Conservation (phyloP, 371 early-diverging fungal species). For the Encephalitozoon hellem region DNA sequence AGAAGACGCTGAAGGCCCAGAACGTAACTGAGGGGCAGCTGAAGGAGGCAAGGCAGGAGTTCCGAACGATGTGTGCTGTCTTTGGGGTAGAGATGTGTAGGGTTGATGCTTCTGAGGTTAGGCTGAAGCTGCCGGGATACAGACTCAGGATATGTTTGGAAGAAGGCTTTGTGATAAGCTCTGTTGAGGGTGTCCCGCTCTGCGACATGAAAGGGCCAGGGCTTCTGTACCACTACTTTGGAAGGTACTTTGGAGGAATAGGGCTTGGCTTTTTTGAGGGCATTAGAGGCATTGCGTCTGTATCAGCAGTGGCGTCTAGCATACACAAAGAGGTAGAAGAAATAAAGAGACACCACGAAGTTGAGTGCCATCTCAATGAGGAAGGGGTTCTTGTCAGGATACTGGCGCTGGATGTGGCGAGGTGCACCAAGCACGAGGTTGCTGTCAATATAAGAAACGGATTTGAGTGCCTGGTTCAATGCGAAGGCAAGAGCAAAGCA, state of each 20-base stretch:
- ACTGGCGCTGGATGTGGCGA: neutral
- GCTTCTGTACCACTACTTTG: neutral
- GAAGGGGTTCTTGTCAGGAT: neutral
- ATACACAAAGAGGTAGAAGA: neutral
- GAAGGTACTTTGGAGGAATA: neutral
- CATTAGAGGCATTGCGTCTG: neutral
- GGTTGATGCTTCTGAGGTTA: neutral
- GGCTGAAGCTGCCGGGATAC: neutral
- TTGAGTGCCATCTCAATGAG: neutral
- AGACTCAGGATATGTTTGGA: neutral
- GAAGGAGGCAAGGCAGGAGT: slow-evolving; percentile 11
- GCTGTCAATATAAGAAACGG: neutral
- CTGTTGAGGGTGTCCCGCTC: neutral
- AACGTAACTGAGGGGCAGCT: slow-evolving; percentile 16
- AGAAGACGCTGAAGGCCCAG: neutral
- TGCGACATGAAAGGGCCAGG: neutral
- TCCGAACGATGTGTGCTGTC: neutral
- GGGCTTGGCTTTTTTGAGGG: neutral
- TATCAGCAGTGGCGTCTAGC: neutral
- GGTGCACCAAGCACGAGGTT: neutral
- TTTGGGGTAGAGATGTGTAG: neutral
- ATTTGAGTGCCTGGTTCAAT: neutral
- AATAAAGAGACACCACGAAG: neutral
- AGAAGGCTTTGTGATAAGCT: neutral
- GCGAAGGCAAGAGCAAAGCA: neutral